Conservation (phyloP, 2,329 filamentous ascomycete genomes). For the Akanthomyces lecanii region DNA sequence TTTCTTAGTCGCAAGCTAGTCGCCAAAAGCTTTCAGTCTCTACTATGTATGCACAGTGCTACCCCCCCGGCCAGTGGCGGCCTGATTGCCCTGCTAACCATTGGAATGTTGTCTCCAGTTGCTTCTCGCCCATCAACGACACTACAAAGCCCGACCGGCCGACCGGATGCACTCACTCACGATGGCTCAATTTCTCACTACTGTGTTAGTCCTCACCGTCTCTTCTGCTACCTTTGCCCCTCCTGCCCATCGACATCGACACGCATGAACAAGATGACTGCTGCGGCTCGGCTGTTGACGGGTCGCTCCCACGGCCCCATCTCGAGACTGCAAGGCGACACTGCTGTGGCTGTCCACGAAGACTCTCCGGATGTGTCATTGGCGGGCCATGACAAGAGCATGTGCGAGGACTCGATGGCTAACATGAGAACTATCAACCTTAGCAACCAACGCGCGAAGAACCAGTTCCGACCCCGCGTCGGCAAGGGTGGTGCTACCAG, state of each 20-base stretch:
- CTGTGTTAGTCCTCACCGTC: conserved; percentile 34
- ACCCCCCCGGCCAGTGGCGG: neutral
- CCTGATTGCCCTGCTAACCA: conserved; percentile 39
- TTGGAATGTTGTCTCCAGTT: conserved; percentile 33
- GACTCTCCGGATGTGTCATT: conserved; percentile 21
- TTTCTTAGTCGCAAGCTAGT: neutral
- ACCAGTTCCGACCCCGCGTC: conserved; percentile 85
- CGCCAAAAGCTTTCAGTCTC: neutral
- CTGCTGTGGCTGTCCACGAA: conserved; percentile 31
- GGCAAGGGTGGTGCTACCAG: conserved; percentile 79
- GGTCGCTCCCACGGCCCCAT: conserved; percentile 31
- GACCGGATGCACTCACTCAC: conserved; percentile 19
- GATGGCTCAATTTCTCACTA: conserved; percentile 41
- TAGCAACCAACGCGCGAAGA: conserved; percentile 82
- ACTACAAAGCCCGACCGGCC: conserved; percentile 8
- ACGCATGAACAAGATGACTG: conserved; percentile 19
- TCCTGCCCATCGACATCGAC: conserved; percentile 16
- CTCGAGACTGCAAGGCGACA: conserved; percentile 27
- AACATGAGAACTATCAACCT: conserved; percentile 25
- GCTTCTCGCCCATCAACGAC: conserved; percentile 12
- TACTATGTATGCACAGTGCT: neutral
- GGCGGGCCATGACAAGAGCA: conserved; percentile 5
- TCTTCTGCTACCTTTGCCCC: neutral
- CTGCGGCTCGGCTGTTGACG: conserved; percentile 29
- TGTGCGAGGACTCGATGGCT: conserved; percentile 24